Conservation (phyloP, 208 protist species). For the Leishmania major region DNA sequence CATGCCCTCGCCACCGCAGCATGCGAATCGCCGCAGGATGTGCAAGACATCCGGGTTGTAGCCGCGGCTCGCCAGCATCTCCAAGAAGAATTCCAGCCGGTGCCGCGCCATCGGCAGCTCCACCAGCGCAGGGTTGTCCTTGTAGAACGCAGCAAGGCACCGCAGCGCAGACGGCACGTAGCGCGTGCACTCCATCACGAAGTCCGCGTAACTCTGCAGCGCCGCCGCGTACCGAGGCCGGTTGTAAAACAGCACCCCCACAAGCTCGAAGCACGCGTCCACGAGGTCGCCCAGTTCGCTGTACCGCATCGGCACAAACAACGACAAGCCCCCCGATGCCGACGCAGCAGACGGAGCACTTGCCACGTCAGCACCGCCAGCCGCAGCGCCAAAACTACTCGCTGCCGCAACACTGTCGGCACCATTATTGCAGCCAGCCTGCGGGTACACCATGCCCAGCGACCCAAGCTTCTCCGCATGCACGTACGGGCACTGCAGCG, state of each 20-base stretch:
- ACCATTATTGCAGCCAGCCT: neutral
- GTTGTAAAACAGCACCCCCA: constrained; percentile 34
- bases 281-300: constrained; percentile 47
- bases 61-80: constrained; percentile 27
- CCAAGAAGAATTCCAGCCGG: constrained; percentile 40
- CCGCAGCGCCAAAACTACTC: neutral
- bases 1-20: constrained; percentile 47
- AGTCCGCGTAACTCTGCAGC: constrained; percentile 41
- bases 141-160: constrained; percentile 40
- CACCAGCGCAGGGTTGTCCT: constrained; percentile 43
- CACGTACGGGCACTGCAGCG: constrained; percentile 41
- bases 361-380: neutral
- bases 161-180: constrained; percentile 36
- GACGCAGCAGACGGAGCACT: neutral
- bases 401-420: neutral
- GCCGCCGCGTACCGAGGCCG: constrained; percentile 32
- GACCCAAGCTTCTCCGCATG: constrained; percentile 33
- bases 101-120: constrained; percentile 42
- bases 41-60: constrained; percentile 33
- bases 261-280: constrained; percentile 40
- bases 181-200: constrained; percentile 44
- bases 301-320: constrained; percentile 38
- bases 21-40: constrained; percentile 41
- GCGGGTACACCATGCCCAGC: constrained; percentile 32
- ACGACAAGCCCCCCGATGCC: neutral